phyloP scores from a whole-genome alignment of 768 basidiomycete genomes.

The Kwoniella newhampshirensis region DNA sequence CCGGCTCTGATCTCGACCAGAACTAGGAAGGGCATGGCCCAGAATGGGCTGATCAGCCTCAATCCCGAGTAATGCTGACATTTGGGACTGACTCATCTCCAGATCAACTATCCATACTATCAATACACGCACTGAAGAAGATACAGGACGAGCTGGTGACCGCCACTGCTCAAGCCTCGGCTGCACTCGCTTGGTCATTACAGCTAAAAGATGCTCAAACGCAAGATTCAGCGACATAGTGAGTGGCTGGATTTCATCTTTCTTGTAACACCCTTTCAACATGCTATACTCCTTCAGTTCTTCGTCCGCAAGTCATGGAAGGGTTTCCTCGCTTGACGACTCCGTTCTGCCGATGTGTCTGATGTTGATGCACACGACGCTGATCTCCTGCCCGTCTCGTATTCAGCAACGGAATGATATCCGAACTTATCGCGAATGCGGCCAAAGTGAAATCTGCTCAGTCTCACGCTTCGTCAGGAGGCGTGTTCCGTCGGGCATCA shows the following conservation, averaged over 20 bases:
- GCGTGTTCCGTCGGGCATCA: slow-evolving; percentile 43
- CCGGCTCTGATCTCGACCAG: too few species aligned
- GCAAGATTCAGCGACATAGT: slow-evolving; percentile 50
- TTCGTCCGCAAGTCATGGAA: not conserved
- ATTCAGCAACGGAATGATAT: slow-evolving; percentile 88
- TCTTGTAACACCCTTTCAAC: not conserved
- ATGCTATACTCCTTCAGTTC: slow-evolving; percentile 1
- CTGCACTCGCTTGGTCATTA: slow-evolving; percentile 73
- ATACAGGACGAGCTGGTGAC: slow-evolving; percentile 67
- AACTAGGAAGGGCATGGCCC: too few species aligned
- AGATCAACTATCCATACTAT: slow-evolving; percentile 74
- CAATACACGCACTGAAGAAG: slow-evolving; percentile 66
- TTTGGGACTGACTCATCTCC: not conserved
- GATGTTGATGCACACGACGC: too few species aligned
- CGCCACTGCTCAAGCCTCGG: slow-evolving; percentile 73
- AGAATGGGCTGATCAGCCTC: too few species aligned
- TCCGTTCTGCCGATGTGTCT: too few species aligned
- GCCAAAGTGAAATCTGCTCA: slow-evolving; percentile 53
- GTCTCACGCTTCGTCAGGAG: slow-evolving; percentile 27
- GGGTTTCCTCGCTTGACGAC: not conserved
- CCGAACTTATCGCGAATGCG: slow-evolving; percentile 86
- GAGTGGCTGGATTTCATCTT: slow-evolving; percentile 12
- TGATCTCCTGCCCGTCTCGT: not conserved
- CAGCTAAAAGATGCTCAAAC: slow-evolving; percentile 59
- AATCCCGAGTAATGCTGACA: too few species aligned